These are phyloP conservation scores for Leccinum barrowsii DNA, from an alignment of 768 basidiomycete genomes.

Conservation along the genomic window DNA sequence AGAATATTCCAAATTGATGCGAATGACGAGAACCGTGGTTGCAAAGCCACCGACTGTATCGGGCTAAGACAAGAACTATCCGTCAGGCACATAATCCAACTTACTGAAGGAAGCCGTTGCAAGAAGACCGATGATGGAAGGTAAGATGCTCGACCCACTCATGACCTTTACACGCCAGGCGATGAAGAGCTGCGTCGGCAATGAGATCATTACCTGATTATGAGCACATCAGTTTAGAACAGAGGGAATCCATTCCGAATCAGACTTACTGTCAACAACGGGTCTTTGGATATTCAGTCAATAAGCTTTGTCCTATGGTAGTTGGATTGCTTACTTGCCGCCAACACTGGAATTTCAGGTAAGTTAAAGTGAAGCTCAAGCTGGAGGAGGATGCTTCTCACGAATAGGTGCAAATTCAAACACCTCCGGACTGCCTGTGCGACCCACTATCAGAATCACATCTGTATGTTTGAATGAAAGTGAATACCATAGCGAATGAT, in stretches of 20 bases:
- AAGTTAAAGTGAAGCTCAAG: constrained; percentile 20
- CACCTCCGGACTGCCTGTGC: constrained; percentile 18
- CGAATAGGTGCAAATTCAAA: not conserved
- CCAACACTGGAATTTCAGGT: constrained; percentile 9
- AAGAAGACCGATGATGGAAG: constrained; percentile 22
- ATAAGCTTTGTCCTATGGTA: not conserved
- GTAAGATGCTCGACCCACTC: constrained; percentile 27
- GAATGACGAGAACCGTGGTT: constrained; percentile 30
- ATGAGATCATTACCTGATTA: constrained; percentile 41
- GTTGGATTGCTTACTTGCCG: constrained; percentile 5
- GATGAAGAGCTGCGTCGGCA: constrained; percentile 46
- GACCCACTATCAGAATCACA: constrained; percentile 18
- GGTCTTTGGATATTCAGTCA: constrained; percentile 33
- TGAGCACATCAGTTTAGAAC: not conserved
- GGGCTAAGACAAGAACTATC: not conserved
- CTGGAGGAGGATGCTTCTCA: not conserved
- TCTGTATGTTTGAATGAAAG: not conserved
- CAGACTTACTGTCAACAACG: constrained; percentile 39
- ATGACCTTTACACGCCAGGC: constrained; percentile 41
- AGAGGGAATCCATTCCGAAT: not conserved
- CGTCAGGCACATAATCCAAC: not conserved
- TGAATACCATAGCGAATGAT: constrained; percentile 44
- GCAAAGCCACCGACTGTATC: constrained; percentile 33
- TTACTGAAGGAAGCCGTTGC: constrained; percentile 7
- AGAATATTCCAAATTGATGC: constrained; percentile 30